A percentile compares a stretch with the other conserved stretches of the same genome.
phyloP scores from a whole-genome alignment of 495 filamentous ascomycete species.

The Aspergillus nanangensis region DNA sequence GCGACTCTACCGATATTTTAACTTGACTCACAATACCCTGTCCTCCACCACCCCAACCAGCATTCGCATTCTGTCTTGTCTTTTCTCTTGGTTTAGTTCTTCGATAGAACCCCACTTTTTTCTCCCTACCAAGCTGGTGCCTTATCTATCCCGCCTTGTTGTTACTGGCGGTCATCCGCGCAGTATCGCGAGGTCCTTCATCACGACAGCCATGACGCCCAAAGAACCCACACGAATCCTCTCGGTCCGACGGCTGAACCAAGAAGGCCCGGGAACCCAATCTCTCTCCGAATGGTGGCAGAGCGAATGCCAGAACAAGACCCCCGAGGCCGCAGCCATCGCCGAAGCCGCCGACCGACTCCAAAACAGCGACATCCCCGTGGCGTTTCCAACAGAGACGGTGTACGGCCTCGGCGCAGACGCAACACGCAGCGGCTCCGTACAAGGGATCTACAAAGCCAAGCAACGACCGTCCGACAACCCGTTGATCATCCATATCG shows the following conservation, averaged over 20 bases:
- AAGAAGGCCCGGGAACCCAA: slow-evolving; percentile 30
- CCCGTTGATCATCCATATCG: slow-evolving; percentile 88
- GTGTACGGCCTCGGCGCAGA: slow-evolving; percentile 96
- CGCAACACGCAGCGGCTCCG: slow-evolving; percentile 78
- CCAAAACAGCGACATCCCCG: slow-evolving; percentile 60
- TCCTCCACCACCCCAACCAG: no score
- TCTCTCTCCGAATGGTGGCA: slow-evolving; percentile 45
- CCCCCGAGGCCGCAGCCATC: slow-evolving; percentile 34
- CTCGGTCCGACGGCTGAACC: slow-evolving; percentile 39
- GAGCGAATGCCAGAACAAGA: slow-evolving; percentile 30
- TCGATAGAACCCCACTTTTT: neutral
- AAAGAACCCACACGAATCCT: slow-evolving; percentile 31
- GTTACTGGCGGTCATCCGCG: slow-evolving; percentile 33
- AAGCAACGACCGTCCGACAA: slow-evolving; percentile 92
- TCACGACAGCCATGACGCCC: slow-evolving; percentile 17
- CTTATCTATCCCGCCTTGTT: slow-evolving; percentile 18
- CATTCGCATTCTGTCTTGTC: neutral
- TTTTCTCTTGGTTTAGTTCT: no score
- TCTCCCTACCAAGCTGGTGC: slow-evolving; percentile 26
- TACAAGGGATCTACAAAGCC: slow-evolving; percentile 84
- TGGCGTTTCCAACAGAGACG: slow-evolving; percentile 97
- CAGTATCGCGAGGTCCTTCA: slow-evolving; percentile 26
- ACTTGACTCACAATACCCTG: neutral
- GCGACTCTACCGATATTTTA: neutral
- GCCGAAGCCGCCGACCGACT: slow-evolving; percentile 57